Percentiles rank a stretch among this genome's conserved stretches.
Evolutionary conservation across 192 early-diverging fungal genomes (phyloP).

Genomic region (Phlyctochytrium planicorne): DNA sequence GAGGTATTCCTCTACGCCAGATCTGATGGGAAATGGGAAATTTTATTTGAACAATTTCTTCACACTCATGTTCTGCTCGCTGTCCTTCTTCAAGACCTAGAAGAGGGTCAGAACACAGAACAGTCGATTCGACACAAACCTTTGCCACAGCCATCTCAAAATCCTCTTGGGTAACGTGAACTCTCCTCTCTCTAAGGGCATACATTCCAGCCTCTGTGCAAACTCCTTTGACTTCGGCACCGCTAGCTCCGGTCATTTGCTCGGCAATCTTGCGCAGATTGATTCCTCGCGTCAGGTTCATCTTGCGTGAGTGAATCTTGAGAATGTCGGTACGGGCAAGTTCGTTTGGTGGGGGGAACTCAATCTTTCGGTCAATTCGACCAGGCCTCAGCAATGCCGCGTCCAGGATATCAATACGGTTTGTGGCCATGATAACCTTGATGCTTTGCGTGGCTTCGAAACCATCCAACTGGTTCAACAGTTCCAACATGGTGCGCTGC

Average conservation of each 20-base stretch:
- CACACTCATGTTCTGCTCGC: slow-evolving; percentile 92
- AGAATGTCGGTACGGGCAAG: slow-evolving; percentile 92
- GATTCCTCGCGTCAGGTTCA: slow-evolving; percentile 84
- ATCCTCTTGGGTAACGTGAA: slow-evolving; percentile 99
- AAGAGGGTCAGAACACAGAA: neutral
- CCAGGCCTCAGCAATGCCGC: slow-evolving; percentile 93
- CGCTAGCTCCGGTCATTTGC: slow-evolving; percentile 93
- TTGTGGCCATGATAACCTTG: slow-evolving; percentile 96
- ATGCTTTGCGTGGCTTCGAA: slow-evolving; percentile 68
- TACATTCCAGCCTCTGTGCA: slow-evolving; percentile 99
- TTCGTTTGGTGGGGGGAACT: slow-evolving; percentile 97
- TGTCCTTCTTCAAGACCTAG: slow-evolving; percentile 95
- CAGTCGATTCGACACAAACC: slow-evolving; percentile 37
- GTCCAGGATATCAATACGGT: slow-evolving; percentile 96
- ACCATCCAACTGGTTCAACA: slow-evolving; percentile 97
- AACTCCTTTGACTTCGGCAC: slow-evolving; percentile 97
- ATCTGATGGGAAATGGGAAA: no score
- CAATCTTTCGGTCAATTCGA: slow-evolving; percentile 95
- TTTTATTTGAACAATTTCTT: slow-evolving; percentile 98
- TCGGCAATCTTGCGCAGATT: slow-evolving; percentile 95
- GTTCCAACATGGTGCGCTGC: slow-evolving; percentile 98
- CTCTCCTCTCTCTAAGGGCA: slow-evolving; percentile 93
- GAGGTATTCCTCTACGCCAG: no score
- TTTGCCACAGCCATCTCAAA: slow-evolving; percentile 99
- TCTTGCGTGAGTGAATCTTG: slow-evolving; percentile 82